Evolutionary conservation across 306 rosid genomes (phyloP).

Genomic region (Medicago arabica): DNA sequence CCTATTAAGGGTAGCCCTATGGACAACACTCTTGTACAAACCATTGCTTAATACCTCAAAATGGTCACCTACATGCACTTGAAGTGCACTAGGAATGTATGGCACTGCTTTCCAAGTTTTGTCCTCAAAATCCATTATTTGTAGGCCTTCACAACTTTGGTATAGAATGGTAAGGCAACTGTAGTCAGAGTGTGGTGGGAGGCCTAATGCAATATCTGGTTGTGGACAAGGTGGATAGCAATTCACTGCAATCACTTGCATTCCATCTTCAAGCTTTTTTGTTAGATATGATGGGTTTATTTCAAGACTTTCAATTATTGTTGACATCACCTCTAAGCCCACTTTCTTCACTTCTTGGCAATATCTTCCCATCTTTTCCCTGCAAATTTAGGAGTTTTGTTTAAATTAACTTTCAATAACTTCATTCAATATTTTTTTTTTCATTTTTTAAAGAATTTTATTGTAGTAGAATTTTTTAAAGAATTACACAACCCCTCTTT

Average conservation of each 20-base stretch:
- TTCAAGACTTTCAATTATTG: slow-evolving; percentile 57
- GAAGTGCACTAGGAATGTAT: slow-evolving; percentile 34
- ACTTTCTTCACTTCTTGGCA: slow-evolving; percentile 54
- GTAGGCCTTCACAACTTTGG: slow-evolving; percentile 39
- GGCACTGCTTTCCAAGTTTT: slow-evolving; percentile 29
- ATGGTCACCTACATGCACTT: slow-evolving; percentile 44
- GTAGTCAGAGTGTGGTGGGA: slow-evolving; percentile 67
- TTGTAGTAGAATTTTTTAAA: too few species aligned
- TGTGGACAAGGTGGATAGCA: slow-evolving; percentile 62
- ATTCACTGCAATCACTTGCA: slow-evolving; percentile 61
- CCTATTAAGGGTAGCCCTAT: slow-evolving; percentile 27
- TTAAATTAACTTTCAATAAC: too few species aligned
- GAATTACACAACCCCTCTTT: too few species aligned
- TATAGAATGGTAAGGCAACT: slow-evolving; percentile 57
- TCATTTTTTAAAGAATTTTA: too few species aligned
- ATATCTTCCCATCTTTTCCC: slow-evolving; percentile 62
- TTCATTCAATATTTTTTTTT: too few species aligned
- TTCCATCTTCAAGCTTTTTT: slow-evolving; percentile 48
- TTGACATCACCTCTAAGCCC: slow-evolving; percentile 45
- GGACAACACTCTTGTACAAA: slow-evolving; percentile 41
- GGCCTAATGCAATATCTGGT: slow-evolving; percentile 52
- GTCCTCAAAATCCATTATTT: slow-evolving; percentile 36
- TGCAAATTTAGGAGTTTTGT: not conserved
- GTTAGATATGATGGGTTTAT: slow-evolving; percentile 44
- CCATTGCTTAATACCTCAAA: slow-evolving; percentile 45